Evolutionary conservation across 495 filamentous ascomycete species (phyloP).

Genomic region (Aspergillus cavernicola): DNA sequence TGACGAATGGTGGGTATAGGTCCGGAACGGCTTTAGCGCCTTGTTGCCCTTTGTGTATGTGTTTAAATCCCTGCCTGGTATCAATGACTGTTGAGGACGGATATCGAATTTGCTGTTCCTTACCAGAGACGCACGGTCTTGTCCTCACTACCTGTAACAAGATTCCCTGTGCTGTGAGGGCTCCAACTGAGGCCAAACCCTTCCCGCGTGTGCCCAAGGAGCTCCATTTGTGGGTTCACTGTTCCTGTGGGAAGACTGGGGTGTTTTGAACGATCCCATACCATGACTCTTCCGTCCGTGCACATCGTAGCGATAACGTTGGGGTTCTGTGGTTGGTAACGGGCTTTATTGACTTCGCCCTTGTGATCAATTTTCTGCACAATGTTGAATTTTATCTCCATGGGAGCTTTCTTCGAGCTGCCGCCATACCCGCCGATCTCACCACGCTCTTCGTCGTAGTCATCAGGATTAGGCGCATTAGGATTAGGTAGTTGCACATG

Average conservation of each 20-base stretch:
- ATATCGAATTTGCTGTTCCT: constrained; percentile 11
- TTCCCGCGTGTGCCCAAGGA: constrained; percentile 81
- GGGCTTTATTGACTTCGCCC: constrained; percentile 96
- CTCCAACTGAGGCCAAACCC: constrained; percentile 96
- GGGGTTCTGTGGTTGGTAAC: constrained; percentile 96
- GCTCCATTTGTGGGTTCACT: constrained; percentile 76
- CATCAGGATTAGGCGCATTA: constrained; percentile 64
- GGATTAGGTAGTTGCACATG: constrained; percentile 85
- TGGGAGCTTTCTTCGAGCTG: constrained; percentile 58
- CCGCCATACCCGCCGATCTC: constrained; percentile 90
- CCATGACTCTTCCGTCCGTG: constrained; percentile 77
- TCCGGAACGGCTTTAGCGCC: constrained; percentile 61
- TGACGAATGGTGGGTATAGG: constrained; percentile 82
- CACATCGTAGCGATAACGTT: constrained; percentile 95
- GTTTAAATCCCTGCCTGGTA: constrained; percentile 65
- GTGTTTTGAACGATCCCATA: constrained; percentile 97
- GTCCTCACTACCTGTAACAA: constrained; percentile 89
- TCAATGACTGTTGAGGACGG: constrained; percentile 9
- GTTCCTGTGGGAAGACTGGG: constrained; percentile 64
- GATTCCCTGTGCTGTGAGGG: constrained; percentile 73
- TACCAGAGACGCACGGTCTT: constrained; percentile 88
- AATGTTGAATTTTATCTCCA: constrained; percentile 78
- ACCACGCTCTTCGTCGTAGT: constrained; percentile 87
- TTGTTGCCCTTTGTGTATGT: constrained; percentile 66
- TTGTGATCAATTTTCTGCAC: constrained; percentile 95